Percentiles rank a stretch among this genome's conserved stretches.
These are phyloP conservation scores for Pseudocercospora fijiensis DNA, from an alignment of 2,329 filamentous ascomycete species.

Conservation along the genomic window DNA sequence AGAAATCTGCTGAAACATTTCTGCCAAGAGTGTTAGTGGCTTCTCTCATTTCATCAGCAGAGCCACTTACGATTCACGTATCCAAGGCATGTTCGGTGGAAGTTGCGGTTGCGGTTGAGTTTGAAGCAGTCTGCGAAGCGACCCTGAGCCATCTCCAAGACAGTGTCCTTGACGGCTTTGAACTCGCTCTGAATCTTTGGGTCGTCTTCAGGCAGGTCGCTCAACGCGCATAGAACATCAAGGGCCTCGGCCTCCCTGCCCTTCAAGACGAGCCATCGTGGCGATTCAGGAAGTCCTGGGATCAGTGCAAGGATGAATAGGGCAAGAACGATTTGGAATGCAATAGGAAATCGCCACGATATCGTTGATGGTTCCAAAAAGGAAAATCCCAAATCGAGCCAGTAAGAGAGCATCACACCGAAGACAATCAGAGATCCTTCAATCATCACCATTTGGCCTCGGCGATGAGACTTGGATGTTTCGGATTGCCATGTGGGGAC, in stretches of 20 bases:
- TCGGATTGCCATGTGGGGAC: constrained; percentile 52
- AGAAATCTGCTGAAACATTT: constrained; percentile 48
- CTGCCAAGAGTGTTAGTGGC: background rate
- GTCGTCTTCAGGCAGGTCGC: constrained; percentile 41
- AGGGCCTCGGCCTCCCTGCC: constrained; percentile 39
- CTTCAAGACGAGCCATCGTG: constrained; percentile 49
- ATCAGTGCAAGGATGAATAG: constrained; percentile 52
- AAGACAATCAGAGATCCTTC: constrained; percentile 75
- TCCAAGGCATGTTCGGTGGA: constrained; percentile 46
- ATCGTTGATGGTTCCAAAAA: constrained; percentile 44
- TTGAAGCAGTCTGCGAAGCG: constrained; percentile 36
- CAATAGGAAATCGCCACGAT: constrained; percentile 58
- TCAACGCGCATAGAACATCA: constrained; percentile 36
- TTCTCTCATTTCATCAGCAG: background rate
- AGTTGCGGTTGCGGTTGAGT: constrained; percentile 46
- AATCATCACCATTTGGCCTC: constrained; percentile 90
- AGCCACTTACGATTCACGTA: constrained; percentile 40
- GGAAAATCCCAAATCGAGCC: constrained; percentile 50
- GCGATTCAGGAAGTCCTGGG: constrained; percentile 56
- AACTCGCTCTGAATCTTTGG: constrained; percentile 31
- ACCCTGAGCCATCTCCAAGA: constrained; percentile 39
- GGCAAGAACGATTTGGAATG: constrained; percentile 58
- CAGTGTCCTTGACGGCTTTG: constrained; percentile 40
- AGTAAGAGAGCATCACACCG: constrained; percentile 53
- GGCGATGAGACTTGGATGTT: constrained; percentile 82